Evolutionary conservation across 2,329 filamentous ascomycete genomes (phyloP), one percentile per base, ranked within the genome.

Genomic region (Fusarium sp.): DNA sequence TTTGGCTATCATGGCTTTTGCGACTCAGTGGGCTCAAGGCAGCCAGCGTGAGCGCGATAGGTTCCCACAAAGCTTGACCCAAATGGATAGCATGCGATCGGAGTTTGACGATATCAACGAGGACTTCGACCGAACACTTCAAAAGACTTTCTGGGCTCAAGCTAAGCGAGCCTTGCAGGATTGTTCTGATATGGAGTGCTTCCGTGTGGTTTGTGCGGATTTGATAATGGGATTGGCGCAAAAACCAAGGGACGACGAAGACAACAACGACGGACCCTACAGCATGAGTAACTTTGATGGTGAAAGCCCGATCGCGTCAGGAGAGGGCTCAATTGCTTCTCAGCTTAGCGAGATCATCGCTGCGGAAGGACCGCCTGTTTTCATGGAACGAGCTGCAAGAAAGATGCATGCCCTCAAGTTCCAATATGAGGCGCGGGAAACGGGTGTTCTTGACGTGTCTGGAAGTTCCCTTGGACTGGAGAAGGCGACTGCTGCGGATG

Each of bases 1-100:
- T 53, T 73, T 83, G 5, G 80, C 81, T 4, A 85, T 87, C 49
- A 83, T 86, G 78, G 82, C 85, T 0, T 87, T 87, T 72, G 83
- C 85, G 6, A 82, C 84, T 1, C 85, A 87, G 66, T 86, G 85
- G 73, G 73, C 73, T 18, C 73, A 75, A 53, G 73, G 73, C 2
- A 75, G 73, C 25, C 72, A 75, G 32, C 73, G 73, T 21, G 73
- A 75, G 51, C 66, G 73, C 37, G 73, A 75, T 28, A 68, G 73
- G 37, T 75, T 73, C 21, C 73, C 70, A 21, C 61, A 68, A 21
- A 74, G 46, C 32, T 34, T 75, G 40, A 54, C 53, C n/a, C 70
- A 75, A 25, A 64, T 75, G 49, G 72, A 75, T 11, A 66, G 51
- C 30, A 71, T 70, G 64, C 59, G 71, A 56, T 72, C 70, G 7